Evolutionary conservation across 2,329 filamentous ascomycete genomes (phyloP).

Genomic region (Verticillium nubilum): DNA sequence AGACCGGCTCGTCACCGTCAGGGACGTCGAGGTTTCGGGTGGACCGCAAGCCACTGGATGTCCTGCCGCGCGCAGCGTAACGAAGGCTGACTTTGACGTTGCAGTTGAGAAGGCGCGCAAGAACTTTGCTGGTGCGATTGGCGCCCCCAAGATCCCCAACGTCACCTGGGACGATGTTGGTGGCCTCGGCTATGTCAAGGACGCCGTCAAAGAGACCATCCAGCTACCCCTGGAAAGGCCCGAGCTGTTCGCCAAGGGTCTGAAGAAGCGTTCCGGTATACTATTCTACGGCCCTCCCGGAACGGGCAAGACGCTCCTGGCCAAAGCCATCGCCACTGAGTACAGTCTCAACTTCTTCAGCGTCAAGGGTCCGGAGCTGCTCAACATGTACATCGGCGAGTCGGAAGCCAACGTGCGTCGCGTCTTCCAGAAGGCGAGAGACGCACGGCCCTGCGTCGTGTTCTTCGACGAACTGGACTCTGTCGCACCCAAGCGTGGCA

Average conservation of each 20-base stretch:
- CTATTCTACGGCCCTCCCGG: slow-evolving; percentile 83
- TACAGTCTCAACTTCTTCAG: slow-evolving; percentile 94
- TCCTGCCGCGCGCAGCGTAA: slow-evolving; percentile 69
- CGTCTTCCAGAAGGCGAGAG: slow-evolving; percentile 81
- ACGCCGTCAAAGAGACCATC: slow-evolving; percentile 95
- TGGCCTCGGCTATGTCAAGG: slow-evolving; percentile 88
- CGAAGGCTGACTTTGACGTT: slow-evolving; percentile 78
- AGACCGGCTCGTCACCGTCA: slow-evolving; percentile 51
- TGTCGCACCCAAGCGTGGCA: slow-evolving; percentile 92
- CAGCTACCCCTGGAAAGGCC: slow-evolving; percentile 87
- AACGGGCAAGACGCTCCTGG: slow-evolving; percentile 87
- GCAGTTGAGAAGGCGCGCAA: slow-evolving; percentile 93
- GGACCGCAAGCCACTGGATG: slow-evolving; percentile 83
- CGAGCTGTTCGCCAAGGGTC: slow-evolving; percentile 91
- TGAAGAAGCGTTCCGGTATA: slow-evolving; percentile 96
- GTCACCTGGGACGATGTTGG: slow-evolving; percentile 96
- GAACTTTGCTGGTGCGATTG: slow-evolving; percentile 96
- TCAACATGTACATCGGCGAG: slow-evolving; percentile 96
- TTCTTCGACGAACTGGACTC: slow-evolving; percentile 94
- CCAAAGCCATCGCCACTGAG: slow-evolving; percentile 89
- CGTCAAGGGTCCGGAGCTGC: slow-evolving; percentile 84
- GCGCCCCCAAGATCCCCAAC: slow-evolving; percentile 95
- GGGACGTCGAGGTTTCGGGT: slow-evolving; percentile 84
- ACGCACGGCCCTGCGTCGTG: slow-evolving; percentile 81
- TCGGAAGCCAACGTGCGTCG: slow-evolving; percentile 87